phyloP scores from a whole-genome alignment of 305 asterid species.

The Coffea humblotiana region DNA sequence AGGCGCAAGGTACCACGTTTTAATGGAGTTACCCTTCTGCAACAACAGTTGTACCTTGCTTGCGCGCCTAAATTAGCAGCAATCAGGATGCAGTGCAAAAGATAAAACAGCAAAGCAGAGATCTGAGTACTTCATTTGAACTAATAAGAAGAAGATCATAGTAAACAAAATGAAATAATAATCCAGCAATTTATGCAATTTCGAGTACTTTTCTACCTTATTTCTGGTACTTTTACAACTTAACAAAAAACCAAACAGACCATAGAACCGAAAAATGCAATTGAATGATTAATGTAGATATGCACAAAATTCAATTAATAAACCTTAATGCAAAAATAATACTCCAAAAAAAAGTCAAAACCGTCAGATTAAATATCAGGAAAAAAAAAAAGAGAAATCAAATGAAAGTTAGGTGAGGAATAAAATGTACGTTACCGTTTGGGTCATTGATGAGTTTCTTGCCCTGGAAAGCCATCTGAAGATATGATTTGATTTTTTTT shows the following conservation, averaged over 20 bases:
- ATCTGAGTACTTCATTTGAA: neutral
- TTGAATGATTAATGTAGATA: too few relatives aligned
- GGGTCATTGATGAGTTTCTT: constrained; percentile 97
- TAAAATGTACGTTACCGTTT: constrained; percentile 44
- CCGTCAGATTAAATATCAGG: neutral
- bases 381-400: neutral
- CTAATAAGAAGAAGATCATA: too few relatives aligned
- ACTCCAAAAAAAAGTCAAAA: neutral
- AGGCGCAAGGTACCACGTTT: neutral
- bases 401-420: constrained; percentile 13
- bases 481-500: neutral
- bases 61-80: neutral
- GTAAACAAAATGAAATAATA: too few relatives aligned
- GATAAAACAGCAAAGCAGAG: neutral
- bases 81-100: neutral
- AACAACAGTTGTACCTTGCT: too few relatives aligned
- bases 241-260: too few relatives aligned
- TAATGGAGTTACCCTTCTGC: neutral
- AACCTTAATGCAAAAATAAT: neutral
- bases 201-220: too few relatives aligned
- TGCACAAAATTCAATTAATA: too few relatives aligned
- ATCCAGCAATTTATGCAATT: too few relatives aligned
- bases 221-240: too few relatives aligned
- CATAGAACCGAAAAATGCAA: too few relatives aligned
- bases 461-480: constrained; percentile 56